Evolutionary conservation across 805 yeast species (phyloP).

Genomic region (Ogataea paraovalis): DNA sequence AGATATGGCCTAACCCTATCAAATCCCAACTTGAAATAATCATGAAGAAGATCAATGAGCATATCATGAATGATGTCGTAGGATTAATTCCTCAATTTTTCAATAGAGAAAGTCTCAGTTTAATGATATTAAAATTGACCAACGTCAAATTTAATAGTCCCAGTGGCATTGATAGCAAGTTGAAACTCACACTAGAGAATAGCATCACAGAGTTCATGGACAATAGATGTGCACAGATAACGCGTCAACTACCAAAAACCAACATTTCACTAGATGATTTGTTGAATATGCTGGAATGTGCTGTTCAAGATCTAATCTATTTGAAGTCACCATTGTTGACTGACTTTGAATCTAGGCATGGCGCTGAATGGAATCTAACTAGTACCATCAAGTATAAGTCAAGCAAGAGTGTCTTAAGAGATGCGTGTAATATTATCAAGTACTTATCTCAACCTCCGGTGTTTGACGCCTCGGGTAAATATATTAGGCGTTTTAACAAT

Average conservation of each 20-base stretch:
- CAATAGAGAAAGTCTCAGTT: not conserved
- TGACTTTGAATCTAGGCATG: slow-evolving; percentile 9
- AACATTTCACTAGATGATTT: slow-evolving; percentile 7
- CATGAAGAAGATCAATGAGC: slow-evolving; percentile 8
- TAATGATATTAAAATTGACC: not conserved
- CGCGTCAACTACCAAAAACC: slow-evolving; percentile 1
- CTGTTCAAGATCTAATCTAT: slow-evolving; percentile 10
- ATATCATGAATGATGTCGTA: slow-evolving; percentile 6
- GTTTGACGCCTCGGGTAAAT: not conserved
- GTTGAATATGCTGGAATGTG: slow-evolving; percentile 9
- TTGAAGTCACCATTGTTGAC: slow-evolving; percentile 4
- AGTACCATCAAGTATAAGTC: slow-evolving; percentile 6
- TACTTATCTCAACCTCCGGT: not conserved
- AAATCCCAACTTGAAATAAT: slow-evolving; percentile 3
- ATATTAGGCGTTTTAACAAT: not conserved
- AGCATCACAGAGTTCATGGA: not conserved
- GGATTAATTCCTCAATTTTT: slow-evolving; percentile 8
- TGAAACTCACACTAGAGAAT: not conserved
- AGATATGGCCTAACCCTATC: slow-evolving; percentile 13
- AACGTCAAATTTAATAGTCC: not conserved
- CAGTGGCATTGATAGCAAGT: not conserved
- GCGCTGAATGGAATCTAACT: slow-evolving; percentile 8
- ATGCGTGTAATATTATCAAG: slow-evolving; percentile 8
- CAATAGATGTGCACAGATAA: slow-evolving; percentile 3
- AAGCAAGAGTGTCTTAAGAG: slow-evolving; percentile 9